These are phyloP conservation scores for Emericellopsis terricola DNA, from an alignment of 495 filamentous ascomycete species.

Conservation along the genomic window DNA sequence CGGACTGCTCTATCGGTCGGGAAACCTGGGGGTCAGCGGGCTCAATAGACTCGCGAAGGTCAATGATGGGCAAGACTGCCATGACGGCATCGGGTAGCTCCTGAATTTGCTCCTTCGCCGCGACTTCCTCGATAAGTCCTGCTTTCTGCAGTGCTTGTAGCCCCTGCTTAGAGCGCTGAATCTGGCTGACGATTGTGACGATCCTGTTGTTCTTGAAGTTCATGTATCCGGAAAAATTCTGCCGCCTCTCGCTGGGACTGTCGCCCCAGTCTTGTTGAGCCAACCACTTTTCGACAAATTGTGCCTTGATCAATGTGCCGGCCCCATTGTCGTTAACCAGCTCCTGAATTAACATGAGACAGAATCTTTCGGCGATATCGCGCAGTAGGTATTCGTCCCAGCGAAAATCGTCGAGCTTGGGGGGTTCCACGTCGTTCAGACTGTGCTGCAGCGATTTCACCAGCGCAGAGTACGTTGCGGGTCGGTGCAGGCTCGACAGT, in stretches of 20 bases:
- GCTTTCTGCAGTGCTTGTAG: slow-evolving; percentile 20
- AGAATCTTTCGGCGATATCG: slow-evolving; percentile 31
- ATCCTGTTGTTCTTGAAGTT: slow-evolving; percentile 24
- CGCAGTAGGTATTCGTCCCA: slow-evolving; percentile 35
- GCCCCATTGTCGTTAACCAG: slow-evolving; percentile 22
- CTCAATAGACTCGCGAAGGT: slow-evolving; percentile 5
- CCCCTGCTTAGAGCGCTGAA: slow-evolving; percentile 18
- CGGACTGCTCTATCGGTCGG: slow-evolving; percentile 23
- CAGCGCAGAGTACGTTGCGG: slow-evolving; percentile 29
- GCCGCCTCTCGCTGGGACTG: slow-evolving; percentile 19
- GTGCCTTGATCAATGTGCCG: slow-evolving; percentile 24
- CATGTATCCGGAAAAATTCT: slow-evolving; percentile 26
- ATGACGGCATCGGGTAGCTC: slow-evolving; percentile 9
- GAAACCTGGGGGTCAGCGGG: slow-evolving; percentile 8
- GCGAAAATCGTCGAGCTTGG: slow-evolving; percentile 22
- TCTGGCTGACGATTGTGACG: slow-evolving; percentile 19
- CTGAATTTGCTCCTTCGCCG: slow-evolving; percentile 16
- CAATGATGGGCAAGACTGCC: slow-evolving; percentile 1
- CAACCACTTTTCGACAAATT: slow-evolving; percentile 37
- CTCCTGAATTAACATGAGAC: slow-evolving; percentile 26
- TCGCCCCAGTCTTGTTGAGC: slow-evolving; percentile 35
- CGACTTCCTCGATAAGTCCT: slow-evolving; percentile 17
- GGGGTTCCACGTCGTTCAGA: slow-evolving; percentile 27
- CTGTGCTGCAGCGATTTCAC: slow-evolving; percentile 32
- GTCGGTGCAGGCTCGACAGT: slow-evolving; percentile 16